These are phyloP conservation scores for Blastobotrys malaysiensis DNA, from an alignment of 1,139 yeast species.

Conservation along the genomic window DNA sequence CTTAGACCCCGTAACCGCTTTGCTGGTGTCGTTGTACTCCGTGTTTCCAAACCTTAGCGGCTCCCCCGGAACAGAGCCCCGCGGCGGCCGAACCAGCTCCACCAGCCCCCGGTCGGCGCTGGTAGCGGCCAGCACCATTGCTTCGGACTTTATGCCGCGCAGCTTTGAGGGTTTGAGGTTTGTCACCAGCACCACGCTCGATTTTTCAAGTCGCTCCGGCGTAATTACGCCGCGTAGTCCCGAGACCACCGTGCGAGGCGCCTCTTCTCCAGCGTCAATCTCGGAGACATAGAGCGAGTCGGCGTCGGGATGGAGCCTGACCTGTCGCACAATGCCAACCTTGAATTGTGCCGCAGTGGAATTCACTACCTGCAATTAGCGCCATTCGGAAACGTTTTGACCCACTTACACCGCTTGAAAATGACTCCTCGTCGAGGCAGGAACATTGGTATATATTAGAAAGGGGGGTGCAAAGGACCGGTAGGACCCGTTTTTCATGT, in stretches of 20 bases:
- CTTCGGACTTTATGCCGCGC: constrained; percentile 56
- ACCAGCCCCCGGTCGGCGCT: constrained; percentile 21
- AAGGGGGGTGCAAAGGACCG: not conserved
- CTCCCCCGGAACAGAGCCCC: constrained; percentile 27
- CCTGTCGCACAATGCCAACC: constrained; percentile 44
- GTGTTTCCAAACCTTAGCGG: constrained; percentile 22
- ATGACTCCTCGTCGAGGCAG: not conserved
- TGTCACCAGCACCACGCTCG: constrained; percentile 49
- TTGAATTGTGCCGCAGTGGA: constrained; percentile 24
- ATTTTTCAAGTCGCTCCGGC: constrained; percentile 43
- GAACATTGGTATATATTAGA: not conserved
- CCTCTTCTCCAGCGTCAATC: constrained; percentile 31
- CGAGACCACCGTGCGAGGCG: constrained; percentile 41
- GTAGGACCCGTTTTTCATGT: not conserved
- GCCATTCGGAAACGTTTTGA: not conserved
- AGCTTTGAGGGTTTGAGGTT: constrained; percentile 63
- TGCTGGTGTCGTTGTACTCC: constrained; percentile 9
- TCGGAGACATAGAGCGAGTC: constrained; percentile 50
- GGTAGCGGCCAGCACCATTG: constrained; percentile 55
- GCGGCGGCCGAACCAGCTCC: constrained; percentile 40
- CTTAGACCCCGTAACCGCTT: constrained; percentile 15
- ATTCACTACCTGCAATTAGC: not conserved
- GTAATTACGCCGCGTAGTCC: constrained; percentile 53
- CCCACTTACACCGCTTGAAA: not conserved
- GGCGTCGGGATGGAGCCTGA: constrained; percentile 47